phyloP scores from a whole-genome alignment of 306 rosid species.

The Urtica urens region DNA sequence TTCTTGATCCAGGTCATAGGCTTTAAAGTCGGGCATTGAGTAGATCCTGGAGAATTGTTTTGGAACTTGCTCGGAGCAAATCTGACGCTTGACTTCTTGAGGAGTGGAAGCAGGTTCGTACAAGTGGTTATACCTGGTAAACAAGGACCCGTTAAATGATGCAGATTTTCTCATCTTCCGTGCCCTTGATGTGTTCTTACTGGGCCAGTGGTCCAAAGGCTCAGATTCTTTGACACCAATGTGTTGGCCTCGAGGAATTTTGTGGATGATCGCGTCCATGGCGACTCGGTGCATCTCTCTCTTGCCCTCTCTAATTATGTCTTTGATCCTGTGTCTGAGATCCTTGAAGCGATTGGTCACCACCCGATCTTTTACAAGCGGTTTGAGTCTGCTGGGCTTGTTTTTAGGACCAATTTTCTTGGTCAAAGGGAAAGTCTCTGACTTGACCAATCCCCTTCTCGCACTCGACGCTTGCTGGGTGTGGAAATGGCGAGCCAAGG shows the following conservation, averaged over 20 bases:
- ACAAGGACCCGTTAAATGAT: conserved; percentile 41
- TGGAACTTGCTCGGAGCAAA: conserved; percentile 21
- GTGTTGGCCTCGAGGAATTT: conserved; percentile 48
- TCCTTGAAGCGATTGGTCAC: conserved; percentile 40
- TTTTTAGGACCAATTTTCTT: conserved; percentile 17
- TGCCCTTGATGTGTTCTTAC: conserved; percentile 3
- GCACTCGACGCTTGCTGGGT: conserved; percentile 25
- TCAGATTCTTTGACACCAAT: conserved; percentile 12
- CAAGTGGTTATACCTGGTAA: conserved; percentile 45
- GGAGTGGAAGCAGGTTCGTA: conserved; percentile 42
- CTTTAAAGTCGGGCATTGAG: conserved; percentile 49
- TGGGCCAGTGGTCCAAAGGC: conserved; percentile 15
- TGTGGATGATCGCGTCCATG: conserved; percentile 61
- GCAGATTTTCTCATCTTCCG: conserved; percentile 38
- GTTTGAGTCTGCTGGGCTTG: conserved; percentile 15
- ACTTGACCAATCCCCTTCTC: conserved; percentile 23
- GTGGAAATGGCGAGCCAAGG: conserved; percentile 26
- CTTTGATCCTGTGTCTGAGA: conserved; percentile 45
- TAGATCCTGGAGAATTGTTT: conserved; percentile 43
- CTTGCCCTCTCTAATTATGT: conserved; percentile 40
- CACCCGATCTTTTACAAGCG: background rate
- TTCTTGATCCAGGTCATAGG: conserved; percentile 27
- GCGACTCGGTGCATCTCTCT: conserved; percentile 43
- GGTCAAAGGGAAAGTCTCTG: conserved; percentile 40
- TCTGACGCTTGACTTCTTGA: conserved; percentile 24